Percentiles rank a stretch among this genome's conserved stretches.
phyloP scores from a whole-genome alignment of 305 asterid species.

The Fraxinus sp. region DNA sequence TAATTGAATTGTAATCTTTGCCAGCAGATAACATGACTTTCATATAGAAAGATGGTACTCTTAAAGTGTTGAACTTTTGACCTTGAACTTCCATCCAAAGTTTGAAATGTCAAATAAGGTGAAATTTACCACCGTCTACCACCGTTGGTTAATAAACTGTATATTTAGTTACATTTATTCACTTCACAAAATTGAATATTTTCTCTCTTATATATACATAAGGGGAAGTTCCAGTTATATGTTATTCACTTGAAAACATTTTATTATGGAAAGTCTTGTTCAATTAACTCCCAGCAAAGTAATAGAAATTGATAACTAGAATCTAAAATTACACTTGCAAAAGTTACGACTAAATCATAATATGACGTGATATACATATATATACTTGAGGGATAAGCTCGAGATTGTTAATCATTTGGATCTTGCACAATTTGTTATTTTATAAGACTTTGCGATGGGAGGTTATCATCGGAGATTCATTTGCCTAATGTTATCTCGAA shows the following conservation, averaged over 20 bases:
- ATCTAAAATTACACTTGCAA: not conserved
- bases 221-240: not conserved
- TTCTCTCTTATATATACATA: not conserved
- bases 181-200: not conserved
- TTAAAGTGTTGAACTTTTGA: no score
- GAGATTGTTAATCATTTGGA: not conserved
- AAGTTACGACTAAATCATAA: not conserved
- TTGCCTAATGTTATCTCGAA: not conserved
- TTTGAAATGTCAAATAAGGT: no score
- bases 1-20: not conserved
- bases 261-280: not conserved
- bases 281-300: not conserved
- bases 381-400: not conserved
- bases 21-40: not conserved
- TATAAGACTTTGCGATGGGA: not conserved
- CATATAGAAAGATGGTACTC: not conserved
- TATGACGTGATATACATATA: not conserved
- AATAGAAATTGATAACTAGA: not conserved
- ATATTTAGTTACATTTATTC: not conserved
- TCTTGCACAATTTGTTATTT: not conserved
- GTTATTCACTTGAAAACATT: not conserved
- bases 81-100: no score
- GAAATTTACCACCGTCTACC: no score
- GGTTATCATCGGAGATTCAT: not conserved
- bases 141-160: no score